Evolutionary conservation across 306 rosid genomes (phyloP).

Genomic region (Urtica urens): DNA sequence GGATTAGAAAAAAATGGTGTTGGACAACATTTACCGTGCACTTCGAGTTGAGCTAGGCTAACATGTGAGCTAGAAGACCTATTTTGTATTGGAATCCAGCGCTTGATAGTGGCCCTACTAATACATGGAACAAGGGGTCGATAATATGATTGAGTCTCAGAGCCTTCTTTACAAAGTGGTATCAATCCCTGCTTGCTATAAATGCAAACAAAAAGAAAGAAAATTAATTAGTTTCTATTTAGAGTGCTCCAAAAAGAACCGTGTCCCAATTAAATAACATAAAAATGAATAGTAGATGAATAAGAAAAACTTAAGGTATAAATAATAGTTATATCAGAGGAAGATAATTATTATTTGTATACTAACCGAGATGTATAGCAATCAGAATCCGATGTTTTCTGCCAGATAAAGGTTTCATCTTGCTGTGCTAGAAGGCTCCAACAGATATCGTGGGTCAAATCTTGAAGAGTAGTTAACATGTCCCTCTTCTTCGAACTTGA

Average conservation of each 20-base stretch:
- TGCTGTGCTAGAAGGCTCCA: slow-evolving; percentile 92
- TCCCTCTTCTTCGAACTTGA: slow-evolving; percentile 35
- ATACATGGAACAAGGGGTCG: slow-evolving; percentile 72
- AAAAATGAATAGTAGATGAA: slow-evolving; percentile 17
- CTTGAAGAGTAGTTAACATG: slow-evolving; percentile 56
- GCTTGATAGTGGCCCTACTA: slow-evolving; percentile 69
- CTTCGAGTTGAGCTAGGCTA: slow-evolving; percentile 59
- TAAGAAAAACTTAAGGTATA: not conserved
- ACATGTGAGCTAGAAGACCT: slow-evolving; percentile 52
- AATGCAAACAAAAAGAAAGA: slow-evolving; percentile 10
- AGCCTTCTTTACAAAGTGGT: slow-evolving; percentile 62
- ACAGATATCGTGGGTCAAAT: slow-evolving; percentile 55
- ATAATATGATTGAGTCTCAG: slow-evolving; percentile 52
- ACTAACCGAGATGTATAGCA: slow-evolving; percentile 81
- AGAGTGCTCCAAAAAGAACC: slow-evolving; percentile 10
- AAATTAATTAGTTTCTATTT: slow-evolving; percentile 8
- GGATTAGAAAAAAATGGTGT: slow-evolving; percentile 1
- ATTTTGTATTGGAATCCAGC: slow-evolving; percentile 81
- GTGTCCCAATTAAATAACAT: slow-evolving; percentile 4
- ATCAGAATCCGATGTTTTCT: slow-evolving; percentile 56
- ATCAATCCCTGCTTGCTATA: slow-evolving; percentile 48
- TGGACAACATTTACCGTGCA: slow-evolving; percentile 78
- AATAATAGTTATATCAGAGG: not conserved
- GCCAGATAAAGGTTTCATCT: slow-evolving; percentile 89
- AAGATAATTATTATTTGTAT: not conserved